phyloP scores from a whole-genome alignment of 768 basidiomycete genomes.

The Tulasnella sp. region DNA sequence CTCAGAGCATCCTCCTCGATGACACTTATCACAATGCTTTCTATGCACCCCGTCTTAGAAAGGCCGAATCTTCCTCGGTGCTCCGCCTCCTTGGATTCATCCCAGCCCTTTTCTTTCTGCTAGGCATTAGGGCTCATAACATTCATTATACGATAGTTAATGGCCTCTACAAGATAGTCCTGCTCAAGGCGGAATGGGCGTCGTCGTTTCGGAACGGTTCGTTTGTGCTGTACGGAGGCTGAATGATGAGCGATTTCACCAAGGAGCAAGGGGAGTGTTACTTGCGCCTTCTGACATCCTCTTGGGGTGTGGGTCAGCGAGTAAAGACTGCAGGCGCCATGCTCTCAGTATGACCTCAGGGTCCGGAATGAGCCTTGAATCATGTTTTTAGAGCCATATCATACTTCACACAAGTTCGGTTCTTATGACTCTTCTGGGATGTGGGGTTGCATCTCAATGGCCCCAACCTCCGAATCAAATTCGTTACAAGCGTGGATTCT shows the following conservation, averaged over 20 bases:
- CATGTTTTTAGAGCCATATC: background rate
- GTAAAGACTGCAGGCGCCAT: background rate
- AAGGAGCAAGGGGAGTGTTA: background rate
- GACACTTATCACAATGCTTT: background rate
- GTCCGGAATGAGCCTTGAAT: background rate
- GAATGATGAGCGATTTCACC: background rate
- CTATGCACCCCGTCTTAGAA: background rate
- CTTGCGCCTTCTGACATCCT: background rate
- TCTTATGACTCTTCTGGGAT: background rate
- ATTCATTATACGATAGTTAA: background rate
- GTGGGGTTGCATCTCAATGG: background rate
- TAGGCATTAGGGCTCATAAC: background rate
- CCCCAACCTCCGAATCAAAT: background rate
- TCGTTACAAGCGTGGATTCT: background rate
- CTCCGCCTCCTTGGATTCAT: background rate
- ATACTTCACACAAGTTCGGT: background rate
- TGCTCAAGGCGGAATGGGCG: background rate
- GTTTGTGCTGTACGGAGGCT: background rate
- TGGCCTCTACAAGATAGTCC: background rate
- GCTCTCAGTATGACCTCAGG: too few species aligned
- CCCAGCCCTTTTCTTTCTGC: background rate
- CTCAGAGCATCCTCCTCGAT: background rate
- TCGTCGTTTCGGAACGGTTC: background rate
- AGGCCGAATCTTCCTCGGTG: background rate
- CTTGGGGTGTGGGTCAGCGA: background rate